phyloP scores from a whole-genome alignment of 495 filamentous ascomycete species.

The Neohortaea acidophila region DNA sequence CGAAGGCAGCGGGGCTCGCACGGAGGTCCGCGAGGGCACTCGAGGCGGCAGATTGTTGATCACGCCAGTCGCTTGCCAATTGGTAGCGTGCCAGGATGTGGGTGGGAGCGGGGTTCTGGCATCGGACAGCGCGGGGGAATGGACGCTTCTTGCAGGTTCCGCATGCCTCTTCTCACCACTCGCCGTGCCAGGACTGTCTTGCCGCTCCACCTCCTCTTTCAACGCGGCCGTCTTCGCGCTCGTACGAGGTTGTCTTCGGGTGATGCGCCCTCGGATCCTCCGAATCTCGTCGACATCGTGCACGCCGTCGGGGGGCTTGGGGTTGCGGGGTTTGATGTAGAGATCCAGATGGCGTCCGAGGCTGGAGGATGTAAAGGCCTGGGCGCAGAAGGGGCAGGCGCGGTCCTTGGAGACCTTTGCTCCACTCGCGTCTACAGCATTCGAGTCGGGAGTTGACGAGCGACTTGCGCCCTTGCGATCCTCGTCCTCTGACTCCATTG shows the following conservation, averaged over 20 bases:
- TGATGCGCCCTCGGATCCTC: conserved; percentile 66
- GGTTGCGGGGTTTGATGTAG: conserved; percentile 77
- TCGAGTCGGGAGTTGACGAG: background rate
- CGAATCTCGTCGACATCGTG: conserved; percentile 80
- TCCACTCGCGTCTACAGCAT: background rate
- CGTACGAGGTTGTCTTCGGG: conserved; percentile 56
- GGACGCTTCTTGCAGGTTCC: no score
- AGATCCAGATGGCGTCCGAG: conserved; percentile 85
- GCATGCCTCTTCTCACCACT: conserved; percentile 23
- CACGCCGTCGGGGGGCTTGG: conserved; percentile 64
- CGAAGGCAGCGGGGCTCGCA: no score
- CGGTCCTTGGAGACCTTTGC: conserved; percentile 48
- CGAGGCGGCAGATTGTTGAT: conserved; percentile 56
- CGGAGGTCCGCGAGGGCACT: conserved; percentile 2
- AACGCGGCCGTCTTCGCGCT: conserved; percentile 2
- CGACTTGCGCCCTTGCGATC: background rate
- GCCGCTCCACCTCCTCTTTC: conserved; percentile 14
- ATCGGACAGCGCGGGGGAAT: no score
- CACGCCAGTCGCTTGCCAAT: conserved; percentile 68
- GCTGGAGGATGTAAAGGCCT: conserved; percentile 79
- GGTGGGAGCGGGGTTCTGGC: no score
- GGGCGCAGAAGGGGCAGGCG: conserved; percentile 68
- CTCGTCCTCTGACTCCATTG: no score
- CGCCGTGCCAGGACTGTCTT: conserved; percentile 19
- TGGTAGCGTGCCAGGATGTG: conserved; percentile 28